These are phyloP conservation scores for Diphasiastrum complanatum DNA, from an alignment of 83 land plant species.

Conservation along the genomic window DNA sequence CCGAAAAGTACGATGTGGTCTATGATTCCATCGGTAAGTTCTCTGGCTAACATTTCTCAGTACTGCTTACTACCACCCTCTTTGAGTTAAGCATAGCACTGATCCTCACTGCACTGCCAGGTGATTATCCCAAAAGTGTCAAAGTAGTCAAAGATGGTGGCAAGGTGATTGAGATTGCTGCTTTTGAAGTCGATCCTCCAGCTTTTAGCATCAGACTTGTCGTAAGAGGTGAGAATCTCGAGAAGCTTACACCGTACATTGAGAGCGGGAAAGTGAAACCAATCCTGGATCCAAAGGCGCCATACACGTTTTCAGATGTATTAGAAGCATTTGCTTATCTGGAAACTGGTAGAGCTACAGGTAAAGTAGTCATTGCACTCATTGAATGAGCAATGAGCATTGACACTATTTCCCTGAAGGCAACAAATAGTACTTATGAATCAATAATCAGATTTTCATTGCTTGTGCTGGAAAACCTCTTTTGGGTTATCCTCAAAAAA, in stretches of 20 bases:
- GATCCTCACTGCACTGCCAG: constrained; percentile 6
- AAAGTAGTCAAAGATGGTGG: constrained; percentile 13
- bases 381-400: no score
- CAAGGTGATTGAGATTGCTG: not conserved
- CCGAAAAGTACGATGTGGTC: not conserved
- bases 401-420: no score
- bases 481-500: no score
- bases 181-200: constrained; percentile 1
- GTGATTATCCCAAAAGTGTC: constrained; percentile 2
- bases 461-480: no score
- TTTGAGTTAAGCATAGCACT: not conserved
- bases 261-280: constrained; percentile 15
- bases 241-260: not conserved
- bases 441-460: no score
- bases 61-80: not conserved
- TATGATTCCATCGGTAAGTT: not conserved
- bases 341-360: no score
- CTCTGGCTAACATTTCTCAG: not conserved
- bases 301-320: no score
- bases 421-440: no score
- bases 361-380: no score
- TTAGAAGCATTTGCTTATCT: no score
- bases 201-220: constrained; percentile 4
- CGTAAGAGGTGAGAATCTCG: not conserved
- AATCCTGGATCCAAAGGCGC: no score